These are phyloP conservation scores for Zygoascus hellenicus DNA, from an alignment of 1,139 yeast genomes.

Conservation along the genomic window DNA sequence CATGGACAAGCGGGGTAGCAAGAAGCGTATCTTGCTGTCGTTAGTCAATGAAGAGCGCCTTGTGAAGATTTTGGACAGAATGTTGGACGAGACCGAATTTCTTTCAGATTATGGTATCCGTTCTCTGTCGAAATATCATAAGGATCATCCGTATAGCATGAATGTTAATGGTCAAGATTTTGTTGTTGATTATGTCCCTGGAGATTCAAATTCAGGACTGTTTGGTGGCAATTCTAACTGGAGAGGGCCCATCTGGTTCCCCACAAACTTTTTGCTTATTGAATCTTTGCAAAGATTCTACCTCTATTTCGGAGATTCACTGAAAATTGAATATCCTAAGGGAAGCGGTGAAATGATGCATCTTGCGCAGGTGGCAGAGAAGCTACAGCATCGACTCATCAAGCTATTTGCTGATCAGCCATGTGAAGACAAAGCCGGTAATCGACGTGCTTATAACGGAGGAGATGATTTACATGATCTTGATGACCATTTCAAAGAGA, in stretches of 20 bases:
- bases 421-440: constrained; percentile 46
- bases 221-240: constrained; percentile 97
- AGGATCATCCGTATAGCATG: constrained; percentile 82
- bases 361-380: constrained; percentile 90
- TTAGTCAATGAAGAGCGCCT: constrained; percentile 80
- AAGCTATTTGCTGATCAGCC: constrained; percentile 57
- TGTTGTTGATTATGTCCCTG: constrained; percentile 76
- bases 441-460: constrained; percentile 78
- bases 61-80: constrained; percentile 65
- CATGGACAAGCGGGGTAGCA: constrained; percentile 78
- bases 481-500: constrained; percentile 72
- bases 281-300: constrained; percentile 88
- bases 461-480: constrained; percentile 52
- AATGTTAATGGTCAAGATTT: constrained; percentile 74
- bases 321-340: constrained; percentile 86
- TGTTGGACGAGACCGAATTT: constrained; percentile 88
- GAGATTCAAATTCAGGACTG: constrained; percentile 91
- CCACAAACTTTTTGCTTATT: constrained; percentile 79
- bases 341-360: constrained; percentile 73
- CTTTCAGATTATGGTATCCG: constrained; percentile 84
- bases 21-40: constrained; percentile 76
- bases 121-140: constrained; percentile 83
- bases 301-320: constrained; percentile 80
- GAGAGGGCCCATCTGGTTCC: constrained; percentile 99
- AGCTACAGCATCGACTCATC: constrained; percentile 81